Evolutionary conservation across 2,329 filamentous ascomycete genomes (phyloP).

Genomic region (Thielaviopsis ethacetica): DNA sequence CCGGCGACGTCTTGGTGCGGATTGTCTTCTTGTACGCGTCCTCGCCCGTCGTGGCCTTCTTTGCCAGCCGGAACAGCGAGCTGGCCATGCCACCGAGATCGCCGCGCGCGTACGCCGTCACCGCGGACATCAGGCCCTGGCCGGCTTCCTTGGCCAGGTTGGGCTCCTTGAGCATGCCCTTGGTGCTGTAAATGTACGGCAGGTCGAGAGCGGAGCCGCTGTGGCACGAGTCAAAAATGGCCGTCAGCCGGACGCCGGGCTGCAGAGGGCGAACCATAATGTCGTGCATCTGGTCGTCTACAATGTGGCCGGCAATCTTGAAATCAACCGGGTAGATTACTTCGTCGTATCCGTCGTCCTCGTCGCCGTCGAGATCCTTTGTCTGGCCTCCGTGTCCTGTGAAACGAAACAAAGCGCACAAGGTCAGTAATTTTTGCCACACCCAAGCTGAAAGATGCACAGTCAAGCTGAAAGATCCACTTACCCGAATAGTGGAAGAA

Average conservation of each 20-base stretch:
- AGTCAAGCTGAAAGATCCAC: background rate
- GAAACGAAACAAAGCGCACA: background rate
- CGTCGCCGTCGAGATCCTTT: conserved; percentile 37
- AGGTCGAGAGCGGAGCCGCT: conserved; percentile 40
- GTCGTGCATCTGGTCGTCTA: conserved; percentile 42
- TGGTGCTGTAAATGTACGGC: conserved; percentile 46
- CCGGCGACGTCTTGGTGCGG: conserved; percentile 71
- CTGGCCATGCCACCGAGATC: conserved; percentile 64
- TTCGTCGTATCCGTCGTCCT: conserved; percentile 40
- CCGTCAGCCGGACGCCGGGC: conserved; percentile 48
- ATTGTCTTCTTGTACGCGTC: conserved; percentile 57
- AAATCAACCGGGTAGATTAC: conserved; percentile 43
- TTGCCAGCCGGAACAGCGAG: conserved; percentile 60
- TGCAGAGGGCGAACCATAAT: conserved; percentile 47
- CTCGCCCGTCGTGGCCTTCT: conserved; percentile 55
- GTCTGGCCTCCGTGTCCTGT: conserved; percentile 39
- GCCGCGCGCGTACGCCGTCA: conserved; percentile 60
- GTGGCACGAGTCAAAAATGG: conserved; percentile 40
- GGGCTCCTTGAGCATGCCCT: conserved; percentile 56
- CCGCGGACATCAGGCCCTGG: conserved; percentile 47
- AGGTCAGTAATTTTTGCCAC: background rate
- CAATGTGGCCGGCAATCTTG: conserved; percentile 34
- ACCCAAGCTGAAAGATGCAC: background rate
- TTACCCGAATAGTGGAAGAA: conserved; percentile 42
- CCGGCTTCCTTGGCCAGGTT: conserved; percentile 58